Base-by-base conservation (phyloP, 2,329 filamentous ascomycete species). In the Penicillium sp. region DNA sequence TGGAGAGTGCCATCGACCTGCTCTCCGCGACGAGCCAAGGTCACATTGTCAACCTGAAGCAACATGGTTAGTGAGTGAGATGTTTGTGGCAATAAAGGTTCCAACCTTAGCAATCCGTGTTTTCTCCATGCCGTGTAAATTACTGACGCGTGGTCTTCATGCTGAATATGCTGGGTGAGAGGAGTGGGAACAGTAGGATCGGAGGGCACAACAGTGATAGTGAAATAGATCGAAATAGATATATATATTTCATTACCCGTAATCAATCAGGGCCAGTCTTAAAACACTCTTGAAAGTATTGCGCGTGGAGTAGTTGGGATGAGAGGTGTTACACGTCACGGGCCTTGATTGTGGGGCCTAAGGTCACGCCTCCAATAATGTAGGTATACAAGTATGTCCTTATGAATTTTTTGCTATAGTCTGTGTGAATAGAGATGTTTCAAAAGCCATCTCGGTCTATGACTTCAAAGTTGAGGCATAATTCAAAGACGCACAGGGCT, bases 1-100 rank as follows among this genome's bases (percentile, higher is more conserved):
- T 85, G 82, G 51, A 88, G 76, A n/a, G 81, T 83, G 61, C 85
- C 84, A 58, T 78, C 76, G 61, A 82, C 78, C 58, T 80, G 78
- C 60, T 80, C 77, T 56, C 83, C 83, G 67, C 79, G 80, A 56
- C 82, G 79, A 65, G 81, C 78, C 54, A 86, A 77, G 62, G 79
- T 82, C 66, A 87, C 84, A 73, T 85, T 78, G 55, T 80, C 77
- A 64, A 80, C 78, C 78, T 80, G 56, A 35, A 46, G 54, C 31
- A 14, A 35, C 16, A 51, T 51, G 12, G 33, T 45, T 35, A 35
- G 37, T 53, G 22, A 54, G 49, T 53, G 9, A 12, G 5, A 43
- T 26, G 33, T 30, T 12, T 44, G 17, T 40, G 25, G 31, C 19
- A 12, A 57, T 19, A 37, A 28, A 31, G 33, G 48, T 56, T 37